Base-by-base conservation (phyloP, 148 eudicot species). In the Fagopyrum homotropicum region DNA sequence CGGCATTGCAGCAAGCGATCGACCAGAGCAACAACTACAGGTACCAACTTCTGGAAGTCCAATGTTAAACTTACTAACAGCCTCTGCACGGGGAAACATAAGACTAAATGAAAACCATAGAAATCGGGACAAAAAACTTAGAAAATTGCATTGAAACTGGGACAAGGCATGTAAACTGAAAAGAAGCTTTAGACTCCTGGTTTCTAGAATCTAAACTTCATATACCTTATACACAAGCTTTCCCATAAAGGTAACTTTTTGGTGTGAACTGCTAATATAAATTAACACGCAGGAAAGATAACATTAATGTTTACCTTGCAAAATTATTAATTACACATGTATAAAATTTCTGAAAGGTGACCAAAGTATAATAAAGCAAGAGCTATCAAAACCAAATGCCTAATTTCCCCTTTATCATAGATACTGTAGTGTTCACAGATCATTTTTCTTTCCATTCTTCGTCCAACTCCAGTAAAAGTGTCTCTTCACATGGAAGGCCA, bases 1-100 rank as follows among this genome's bases (percentile, higher is more conserved):
- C 83, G 74, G 80, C 99, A 95, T 75, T 79, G 75, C 79, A 92
- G 77, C 69, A 95, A 81, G 46, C 99, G 92, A 75, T 95, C 90
- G 74, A 92, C 52, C 64, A 88, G 85, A 72, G 86, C 78, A 77
- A 88, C 87, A 29, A 88, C 81, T 44, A 92, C 86, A 35, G 96
- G 90, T 35, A 95, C 97, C 83, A 95, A 75, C 81, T 96, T 93
- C 77, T 80, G 87, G 82, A 73, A 87, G 75, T 85, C 91, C 72
- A 83, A 75, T 44, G 85, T 77, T 83, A 87, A 88, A 52, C 84
- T 90, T 72, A 95, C 90, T 55, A 92, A 75, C 87, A 86, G 84
- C 19, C 72, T 88, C 99, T 95, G 94, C 84, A 77, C 7, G 70
- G 75, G 7, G 79, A 26, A 79, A 79, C 44, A 50, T 51, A 56